Conservation (phyloP, 2,329 filamentous ascomycete species). For the Penicillium italicum region DNA sequence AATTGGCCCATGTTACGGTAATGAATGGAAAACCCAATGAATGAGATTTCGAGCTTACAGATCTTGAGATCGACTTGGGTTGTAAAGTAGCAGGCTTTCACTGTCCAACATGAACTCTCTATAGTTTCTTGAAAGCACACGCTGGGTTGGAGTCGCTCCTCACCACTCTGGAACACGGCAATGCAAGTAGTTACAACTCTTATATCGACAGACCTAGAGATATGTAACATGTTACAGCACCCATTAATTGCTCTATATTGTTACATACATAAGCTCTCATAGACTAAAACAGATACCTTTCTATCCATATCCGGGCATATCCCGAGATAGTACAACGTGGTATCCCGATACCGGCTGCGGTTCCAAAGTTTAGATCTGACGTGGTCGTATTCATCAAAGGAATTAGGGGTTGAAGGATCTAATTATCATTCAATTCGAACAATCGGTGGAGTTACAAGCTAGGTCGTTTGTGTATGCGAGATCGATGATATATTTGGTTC, state of each 20-base stretch:
- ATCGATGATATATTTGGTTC: not conserved
- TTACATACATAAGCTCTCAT: not conserved
- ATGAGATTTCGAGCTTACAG: not conserved
- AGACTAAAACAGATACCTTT: no score
- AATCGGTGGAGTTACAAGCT: not conserved
- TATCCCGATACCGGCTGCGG: not conserved
- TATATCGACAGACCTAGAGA: not conserved
- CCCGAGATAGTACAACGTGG: not conserved
- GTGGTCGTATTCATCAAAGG: not conserved
- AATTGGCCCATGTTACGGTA: slow-evolving; percentile 16
- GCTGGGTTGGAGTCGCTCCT: not conserved
- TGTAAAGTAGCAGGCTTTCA: not conserved
- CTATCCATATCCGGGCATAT: not conserved
- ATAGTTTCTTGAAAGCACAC: not conserved
- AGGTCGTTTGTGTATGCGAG: not conserved
- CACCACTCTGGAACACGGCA: not conserved
- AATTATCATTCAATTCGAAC: not conserved
- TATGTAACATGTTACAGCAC: not conserved
- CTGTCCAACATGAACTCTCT: not conserved
- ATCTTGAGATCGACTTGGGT: not conserved
- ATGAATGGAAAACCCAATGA: slow-evolving; percentile 16
- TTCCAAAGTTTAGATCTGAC: not conserved
- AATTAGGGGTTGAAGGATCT: not conserved
- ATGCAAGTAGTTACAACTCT: not conserved
- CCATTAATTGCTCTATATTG: not conserved